Evolutionary conservation across 176 grass and related monocot genomes (phyloP).

Genomic region (Hyparrhenia diplandra): DNA sequence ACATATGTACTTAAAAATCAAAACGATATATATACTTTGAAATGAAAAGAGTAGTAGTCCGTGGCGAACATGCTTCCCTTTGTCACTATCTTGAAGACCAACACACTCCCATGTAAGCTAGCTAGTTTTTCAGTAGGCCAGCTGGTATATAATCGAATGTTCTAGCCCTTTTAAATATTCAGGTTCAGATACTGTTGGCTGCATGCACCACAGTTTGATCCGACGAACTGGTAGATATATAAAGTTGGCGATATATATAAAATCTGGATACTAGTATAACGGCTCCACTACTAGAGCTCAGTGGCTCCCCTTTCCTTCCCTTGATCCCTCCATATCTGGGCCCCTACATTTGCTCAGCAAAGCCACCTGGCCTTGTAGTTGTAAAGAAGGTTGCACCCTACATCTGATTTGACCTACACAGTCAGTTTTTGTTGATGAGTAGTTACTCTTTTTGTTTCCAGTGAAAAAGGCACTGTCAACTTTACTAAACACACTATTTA

Average conservation of each 20-base stretch:
- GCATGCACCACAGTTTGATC: slow-evolving; percentile 40
- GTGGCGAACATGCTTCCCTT: not conserved
- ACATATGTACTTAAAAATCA: not conserved
- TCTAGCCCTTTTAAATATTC: slow-evolving; percentile 25
- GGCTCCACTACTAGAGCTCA: slow-evolving; percentile 32
- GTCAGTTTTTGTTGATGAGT: not conserved
- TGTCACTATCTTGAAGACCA: slow-evolving; percentile 10
- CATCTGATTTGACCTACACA: slow-evolving; percentile 43
- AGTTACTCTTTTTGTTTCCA: not conserved
- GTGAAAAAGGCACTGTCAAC: slow-evolving; percentile 20
- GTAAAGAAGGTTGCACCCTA: slow-evolving; percentile 11
- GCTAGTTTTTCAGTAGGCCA: slow-evolving; percentile 16
- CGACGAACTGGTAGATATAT: slow-evolving; percentile 25
- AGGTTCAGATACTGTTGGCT: slow-evolving; percentile 24
- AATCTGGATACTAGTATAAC: slow-evolving; percentile 26
- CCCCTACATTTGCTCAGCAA: slow-evolving; percentile 47
- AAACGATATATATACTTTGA: not conserved
- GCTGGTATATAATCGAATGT: slow-evolving; percentile 40
- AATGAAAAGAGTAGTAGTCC: not conserved
- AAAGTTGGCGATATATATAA: not conserved
- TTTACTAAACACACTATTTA: not conserved
- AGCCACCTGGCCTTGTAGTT: slow-evolving; percentile 25
- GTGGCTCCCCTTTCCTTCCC: slow-evolving; percentile 18
- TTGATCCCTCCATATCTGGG: slow-evolving; percentile 47
- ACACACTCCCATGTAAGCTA: not conserved